phyloP scores from a whole-genome alignment of 345 rosid genomes.

The Eucalyptus marginata region DNA sequence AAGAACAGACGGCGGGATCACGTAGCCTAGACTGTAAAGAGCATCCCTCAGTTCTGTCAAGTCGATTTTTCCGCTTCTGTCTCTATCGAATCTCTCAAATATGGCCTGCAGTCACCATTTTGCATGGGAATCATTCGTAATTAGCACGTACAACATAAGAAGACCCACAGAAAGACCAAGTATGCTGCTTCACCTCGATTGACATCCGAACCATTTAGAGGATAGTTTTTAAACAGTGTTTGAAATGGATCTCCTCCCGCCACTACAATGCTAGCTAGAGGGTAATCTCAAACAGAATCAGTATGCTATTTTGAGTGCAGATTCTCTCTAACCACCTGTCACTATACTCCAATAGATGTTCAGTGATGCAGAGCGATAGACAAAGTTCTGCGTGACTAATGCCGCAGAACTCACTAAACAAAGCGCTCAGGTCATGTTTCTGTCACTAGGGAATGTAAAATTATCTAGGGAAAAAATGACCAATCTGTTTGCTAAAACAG shows the following conservation, averaged over 20 bases:
- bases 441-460: neutral
- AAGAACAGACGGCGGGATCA: constrained; percentile 54
- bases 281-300: neutral
- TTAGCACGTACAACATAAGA: neutral
- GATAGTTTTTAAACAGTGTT: neutral
- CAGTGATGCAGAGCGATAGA: neutral
- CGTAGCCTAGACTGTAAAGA: constrained; percentile 44
- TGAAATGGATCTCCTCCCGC: neutral
- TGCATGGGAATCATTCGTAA: neutral
- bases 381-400: neutral
- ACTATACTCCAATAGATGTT: neutral
- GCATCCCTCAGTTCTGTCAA: constrained; percentile 48
- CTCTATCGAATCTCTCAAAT: constrained; percentile 56
- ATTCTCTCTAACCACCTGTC: neutral
- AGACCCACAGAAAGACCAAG: neutral
- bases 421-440: neutral
- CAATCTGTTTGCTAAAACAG: neutral
- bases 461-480: neutral
- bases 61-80: constrained; percentile 55
- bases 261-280: neutral
- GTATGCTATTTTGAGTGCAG: neutral
- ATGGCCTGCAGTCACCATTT: constrained; percentile 22
- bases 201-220: neutral
- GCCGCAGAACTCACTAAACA: neutral
- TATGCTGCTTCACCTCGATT: neutral